Evolutionary conservation across 225 moss, liverwort and hornwort genomes (phyloP), one percentile per base, ranked within the genome.

Genomic region (Sphagnum tenellum): DNA sequence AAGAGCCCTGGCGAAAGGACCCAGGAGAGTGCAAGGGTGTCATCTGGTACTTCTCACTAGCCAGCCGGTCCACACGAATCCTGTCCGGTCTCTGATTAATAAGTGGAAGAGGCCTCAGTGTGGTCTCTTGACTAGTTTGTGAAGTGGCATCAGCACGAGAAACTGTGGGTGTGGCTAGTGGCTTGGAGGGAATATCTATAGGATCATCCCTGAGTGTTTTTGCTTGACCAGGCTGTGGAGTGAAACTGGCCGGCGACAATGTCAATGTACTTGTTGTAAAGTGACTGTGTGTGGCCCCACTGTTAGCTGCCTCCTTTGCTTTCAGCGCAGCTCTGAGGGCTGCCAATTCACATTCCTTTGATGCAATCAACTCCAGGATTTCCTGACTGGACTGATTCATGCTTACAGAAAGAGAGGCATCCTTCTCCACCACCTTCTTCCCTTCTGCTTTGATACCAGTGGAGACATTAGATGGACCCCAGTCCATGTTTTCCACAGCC

Each of bases 311-410:
- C 54, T 62, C 61, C 65, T 76, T 71, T 62, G 76, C 74, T 3
- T 73, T 69, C 60, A 79, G 79, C 59, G 70, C 67, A 65, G 74
- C 49, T 72, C 79, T 60, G 49, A 60, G 10, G 49, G 61, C 46
- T 2, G 45, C 59, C 9, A 68, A 12, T 52, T 68, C 68, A 5
- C 68, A 60, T 45, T 60, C 49, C 12, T 68, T 68, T 9, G 50
- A 3, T 2, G 10, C 51, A 60, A 68, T 60, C 3, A 60, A 52
- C 8, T 49, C 49, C 4, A 59, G 68, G 51, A 68, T 45, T 45
- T 61, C 68, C 46, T 12, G 49, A 50, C 45, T 51, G 48, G 44
- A 50, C 79, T 47, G 76, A 63, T 29, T 29, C 29, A 1, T 29
- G 29, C 29, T 29, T 29, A 29, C 29, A 29, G 29, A 29, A 29